phyloP scores from a whole-genome alignment of 805 yeast genomes.

The Metschnikowia cubensis region DNA sequence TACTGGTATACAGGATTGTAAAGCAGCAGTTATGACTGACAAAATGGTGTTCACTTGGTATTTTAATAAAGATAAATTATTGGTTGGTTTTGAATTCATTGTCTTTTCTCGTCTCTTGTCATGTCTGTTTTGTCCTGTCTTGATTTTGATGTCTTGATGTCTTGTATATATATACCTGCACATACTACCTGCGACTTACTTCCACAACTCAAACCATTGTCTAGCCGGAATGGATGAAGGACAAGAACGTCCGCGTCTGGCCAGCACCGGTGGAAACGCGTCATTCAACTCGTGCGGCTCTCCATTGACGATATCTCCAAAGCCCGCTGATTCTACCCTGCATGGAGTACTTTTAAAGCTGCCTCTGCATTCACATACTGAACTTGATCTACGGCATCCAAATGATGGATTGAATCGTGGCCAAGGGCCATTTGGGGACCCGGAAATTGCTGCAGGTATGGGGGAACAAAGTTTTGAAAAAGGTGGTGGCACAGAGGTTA shows the following conservation, averaged over 20 bases:
- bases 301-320: not conserved
- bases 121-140: not conserved
- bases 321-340: not conserved
- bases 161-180: not conserved
- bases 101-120: not conserved
- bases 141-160: too few relatives aligned
- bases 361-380: not conserved
- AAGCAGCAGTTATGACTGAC: too few relatives aligned
- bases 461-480: too few relatives aligned
- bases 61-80: too few relatives aligned
- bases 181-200: not conserved
- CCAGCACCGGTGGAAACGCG: not conserved
- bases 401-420: too few relatives aligned
- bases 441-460: not conserved
- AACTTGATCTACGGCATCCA: not conserved
- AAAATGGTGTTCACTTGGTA: too few relatives aligned
- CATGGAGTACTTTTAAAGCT: not conserved
- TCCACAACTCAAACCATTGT: not conserved
- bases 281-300: too few relatives aligned
- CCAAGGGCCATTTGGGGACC: not conserved
- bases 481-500: not conserved
- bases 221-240: conserved; percentile 1
- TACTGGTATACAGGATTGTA: too few relatives aligned
- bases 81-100: too few relatives aligned
- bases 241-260: not conserved